Base-by-base conservation (phyloP, 2,329 filamentous ascomycete genomes). In the Zelopaecilomyces penicillatus region DNA sequence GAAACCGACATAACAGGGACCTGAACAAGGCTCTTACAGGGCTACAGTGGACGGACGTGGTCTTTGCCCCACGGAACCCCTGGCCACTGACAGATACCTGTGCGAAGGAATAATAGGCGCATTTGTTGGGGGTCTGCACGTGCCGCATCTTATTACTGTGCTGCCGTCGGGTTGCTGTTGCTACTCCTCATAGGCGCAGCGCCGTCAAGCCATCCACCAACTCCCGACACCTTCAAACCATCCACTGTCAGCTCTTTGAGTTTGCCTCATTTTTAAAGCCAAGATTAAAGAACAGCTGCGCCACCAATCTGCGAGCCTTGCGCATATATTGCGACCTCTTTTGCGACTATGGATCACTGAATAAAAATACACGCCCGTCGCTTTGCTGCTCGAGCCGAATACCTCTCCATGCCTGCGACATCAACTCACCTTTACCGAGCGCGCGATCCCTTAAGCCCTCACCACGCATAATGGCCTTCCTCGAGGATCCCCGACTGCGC, bases 401-500 rank as follows among this genome's bases (percentile, higher is more conserved):
- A 12, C 41, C 9, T 26, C 32, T 31, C 36, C 42, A 45, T 45
- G 45, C 39, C 46, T 42, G 40, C 43, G 43, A 45, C 42, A 39
- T 45, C 43, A 45, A 35, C 39, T n/a, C 6, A 11, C 40, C 32
- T 30, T 33, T 28, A 35, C 31, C 39, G 42, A 32, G 12, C 26
- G 11, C 19, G 28, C 39, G 26, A 10, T 19, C 27, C 39, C 32
- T 29, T 31, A 39, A 42, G 30, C 10, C 40, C 28, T 52, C 49
- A 42, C 54, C 50, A 50, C 40, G 47, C 62, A 61, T 43, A 49
- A 80, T 80, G 76, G 69, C 75, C 43, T 80, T 83, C 54, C 70
- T 84, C 52, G 79, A 83, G 60, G 90, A 96, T 66, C 90, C 90
- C 49, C 86, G 90, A 58, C 81, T 95, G 65, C 87, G 90, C 54